phyloP scores from a whole-genome alignment of 148 eudicot genomes.

The Vaccinium vitisidaea region DNA sequence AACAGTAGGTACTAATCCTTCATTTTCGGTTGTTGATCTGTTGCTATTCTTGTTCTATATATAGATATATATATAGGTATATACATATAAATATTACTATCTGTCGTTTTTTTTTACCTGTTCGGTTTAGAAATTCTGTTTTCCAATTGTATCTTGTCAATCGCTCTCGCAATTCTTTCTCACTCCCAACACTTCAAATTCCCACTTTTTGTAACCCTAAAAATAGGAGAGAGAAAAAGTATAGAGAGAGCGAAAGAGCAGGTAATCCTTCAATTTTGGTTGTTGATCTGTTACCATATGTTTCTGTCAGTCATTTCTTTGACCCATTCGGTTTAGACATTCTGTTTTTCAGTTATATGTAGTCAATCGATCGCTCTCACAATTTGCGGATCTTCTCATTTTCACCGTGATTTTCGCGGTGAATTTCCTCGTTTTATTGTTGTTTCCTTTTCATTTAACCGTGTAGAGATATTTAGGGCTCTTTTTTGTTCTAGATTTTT shows the following conservation, averaged over 20 bases:
- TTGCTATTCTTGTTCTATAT: neutral
- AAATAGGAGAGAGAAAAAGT: neutral
- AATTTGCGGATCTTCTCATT: conserved; percentile 1
- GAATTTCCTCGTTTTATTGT: neutral
- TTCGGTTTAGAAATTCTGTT: too few species aligned
- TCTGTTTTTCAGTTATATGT: neutral
- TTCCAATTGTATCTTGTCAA: too few species aligned
- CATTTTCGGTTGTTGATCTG: conserved; percentile 12
- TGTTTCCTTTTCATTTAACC: neutral
- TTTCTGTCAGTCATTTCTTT: neutral
- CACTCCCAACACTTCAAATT: neutral
- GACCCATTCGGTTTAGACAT: neutral
- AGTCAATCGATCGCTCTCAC: neutral
- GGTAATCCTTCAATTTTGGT: conserved; percentile 19
- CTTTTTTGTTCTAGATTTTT: neutral
- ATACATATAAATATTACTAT: too few species aligned
- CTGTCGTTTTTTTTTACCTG: too few species aligned
- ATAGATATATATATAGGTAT: too few species aligned
- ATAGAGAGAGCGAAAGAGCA: neutral
- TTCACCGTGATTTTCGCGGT: neutral
- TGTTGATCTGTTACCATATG: neutral
- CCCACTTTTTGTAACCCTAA: neutral
- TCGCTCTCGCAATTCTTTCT: neutral
- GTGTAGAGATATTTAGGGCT: neutral
- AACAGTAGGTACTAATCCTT: conserved; percentile 15